Conservation (phyloP, 768 basidiomycete species). For the Hypholoma fasciculare region DNA sequence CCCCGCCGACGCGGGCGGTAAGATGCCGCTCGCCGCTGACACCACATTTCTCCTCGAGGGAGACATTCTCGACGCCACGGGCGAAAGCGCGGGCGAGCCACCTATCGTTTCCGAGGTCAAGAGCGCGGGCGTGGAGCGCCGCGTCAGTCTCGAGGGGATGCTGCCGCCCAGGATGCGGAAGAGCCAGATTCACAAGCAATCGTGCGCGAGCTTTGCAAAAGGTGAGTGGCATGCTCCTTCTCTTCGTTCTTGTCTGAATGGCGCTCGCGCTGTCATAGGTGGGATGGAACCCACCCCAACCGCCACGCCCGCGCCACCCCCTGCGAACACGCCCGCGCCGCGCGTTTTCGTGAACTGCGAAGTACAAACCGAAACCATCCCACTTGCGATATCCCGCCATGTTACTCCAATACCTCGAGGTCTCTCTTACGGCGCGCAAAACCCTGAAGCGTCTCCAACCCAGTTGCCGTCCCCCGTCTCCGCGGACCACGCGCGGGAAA, state of each 20-base stretch:
- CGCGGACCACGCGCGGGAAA: slow-evolving; percentile 20
- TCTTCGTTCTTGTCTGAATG: neutral
- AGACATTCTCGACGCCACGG: slow-evolving; percentile 38
- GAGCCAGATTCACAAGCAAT: slow-evolving; percentile 11
- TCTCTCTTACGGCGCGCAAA: neutral
- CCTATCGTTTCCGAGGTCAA: neutral
- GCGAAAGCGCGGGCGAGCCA: slow-evolving; percentile 3
- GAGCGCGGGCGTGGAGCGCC: neutral
- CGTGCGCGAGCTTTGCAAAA: slow-evolving; percentile 13
- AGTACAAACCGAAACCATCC: slow-evolving; percentile 21
- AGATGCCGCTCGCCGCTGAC: slow-evolving; percentile 38
- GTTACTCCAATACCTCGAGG: neutral
- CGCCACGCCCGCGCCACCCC: neutral
- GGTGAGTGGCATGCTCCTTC: neutral
- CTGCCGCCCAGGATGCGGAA: slow-evolving; percentile 28
- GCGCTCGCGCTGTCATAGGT: neutral
- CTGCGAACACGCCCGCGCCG: slow-evolving; percentile 10
- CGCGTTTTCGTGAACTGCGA: slow-evolving; percentile 20
- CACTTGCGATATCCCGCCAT: slow-evolving; percentile 6
- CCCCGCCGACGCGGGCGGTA: slow-evolving; percentile 20
- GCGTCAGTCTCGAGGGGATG: slow-evolving; percentile 10
- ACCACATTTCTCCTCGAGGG: slow-evolving; percentile 61
- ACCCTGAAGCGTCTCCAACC: slow-evolving; percentile 14
- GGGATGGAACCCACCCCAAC: neutral
- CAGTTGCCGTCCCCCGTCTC: slow-evolving; percentile 24